These are phyloP conservation scores for Albugo laibachii DNA, from an alignment of 352 stramenopile genomes.

Conservation along the genomic window DNA sequence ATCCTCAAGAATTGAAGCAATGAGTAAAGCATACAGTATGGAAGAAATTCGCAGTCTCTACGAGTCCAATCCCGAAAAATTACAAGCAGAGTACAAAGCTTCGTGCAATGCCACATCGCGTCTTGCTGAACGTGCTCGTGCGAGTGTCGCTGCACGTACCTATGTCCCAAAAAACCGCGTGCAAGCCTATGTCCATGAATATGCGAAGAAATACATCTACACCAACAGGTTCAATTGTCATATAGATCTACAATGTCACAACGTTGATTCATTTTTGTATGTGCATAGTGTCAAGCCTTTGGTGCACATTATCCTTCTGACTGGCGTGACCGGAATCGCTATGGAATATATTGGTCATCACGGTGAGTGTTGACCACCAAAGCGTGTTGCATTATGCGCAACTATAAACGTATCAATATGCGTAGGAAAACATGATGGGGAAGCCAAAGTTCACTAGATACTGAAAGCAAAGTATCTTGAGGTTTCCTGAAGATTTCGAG, in stretches of 20 bases:
- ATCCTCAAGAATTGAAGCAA: slow-evolving; percentile 2
- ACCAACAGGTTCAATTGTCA: slow-evolving; percentile 18
- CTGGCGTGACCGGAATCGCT: slow-evolving; percentile 25
- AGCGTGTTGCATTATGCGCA: too few species aligned
- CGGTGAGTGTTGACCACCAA: slow-evolving; percentile 13
- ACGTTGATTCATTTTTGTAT: not conserved
- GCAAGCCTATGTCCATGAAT: slow-evolving; percentile 45
- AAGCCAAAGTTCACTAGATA: too few species aligned
- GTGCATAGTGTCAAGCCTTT: slow-evolving; percentile 29
- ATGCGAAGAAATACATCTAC: slow-evolving; percentile 58
- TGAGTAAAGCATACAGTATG: slow-evolving; percentile 58
- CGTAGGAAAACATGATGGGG: too few species aligned
- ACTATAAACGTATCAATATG: too few species aligned
- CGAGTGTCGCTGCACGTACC: slow-evolving; percentile 33
- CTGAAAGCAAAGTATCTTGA: too few species aligned
- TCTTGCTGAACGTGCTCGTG: slow-evolving; percentile 35
- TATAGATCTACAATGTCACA: not conserved
- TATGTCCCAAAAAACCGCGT: slow-evolving; percentile 37
- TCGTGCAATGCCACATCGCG: slow-evolving; percentile 37
- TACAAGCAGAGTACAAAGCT: slow-evolving; percentile 47
- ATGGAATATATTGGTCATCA: slow-evolving; percentile 53
- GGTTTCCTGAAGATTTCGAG: too few species aligned
- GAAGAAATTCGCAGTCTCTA: slow-evolving; percentile 62
- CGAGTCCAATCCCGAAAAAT: slow-evolving; percentile 48
- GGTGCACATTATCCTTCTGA: slow-evolving; percentile 57